phyloP scores from a whole-genome alignment of 768 basidiomycete genomes.

The Hortiboletus flavorubellus region DNA sequence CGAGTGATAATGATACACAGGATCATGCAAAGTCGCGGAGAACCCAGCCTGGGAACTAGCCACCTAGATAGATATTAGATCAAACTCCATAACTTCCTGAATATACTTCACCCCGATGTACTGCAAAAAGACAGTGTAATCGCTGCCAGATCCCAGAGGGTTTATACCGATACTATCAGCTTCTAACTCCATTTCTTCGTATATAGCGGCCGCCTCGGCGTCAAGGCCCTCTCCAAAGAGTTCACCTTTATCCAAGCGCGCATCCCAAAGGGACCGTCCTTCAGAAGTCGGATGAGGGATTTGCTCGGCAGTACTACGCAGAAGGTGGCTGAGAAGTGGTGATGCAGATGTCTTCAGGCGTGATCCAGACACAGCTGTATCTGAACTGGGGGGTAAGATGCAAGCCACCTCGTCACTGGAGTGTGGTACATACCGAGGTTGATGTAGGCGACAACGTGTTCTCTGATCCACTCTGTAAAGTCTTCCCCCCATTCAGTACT shows the following conservation, averaged over 20 bases:
- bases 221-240: conserved; percentile 36
- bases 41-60: conserved; percentile 35
- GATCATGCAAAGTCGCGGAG: conserved; percentile 42
- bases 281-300: conserved; percentile 69
- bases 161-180: conserved; percentile 40
- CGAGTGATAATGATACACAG: conserved; percentile 73
- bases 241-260: conserved; percentile 49
- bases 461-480: conserved; percentile 74
- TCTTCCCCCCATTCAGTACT: conserved; percentile 96
- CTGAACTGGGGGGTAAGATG: conserved; percentile 37
- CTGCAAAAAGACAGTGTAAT: conserved; percentile 92
- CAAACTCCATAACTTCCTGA: neutral
- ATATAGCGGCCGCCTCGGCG: conserved; percentile 25
- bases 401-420: conserved; percentile 27
- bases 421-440: conserved; percentile 55
- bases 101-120: conserved; percentile 53
- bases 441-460: conserved; percentile 83
- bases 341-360: conserved; percentile 55
- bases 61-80: conserved; percentile 22
- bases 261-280: conserved; percentile 76
- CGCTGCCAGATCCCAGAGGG: conserved; percentile 83
- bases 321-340: conserved; percentile 78
- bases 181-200: conserved; percentile 24
- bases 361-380: conserved; percentile 54
- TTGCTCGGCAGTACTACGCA: conserved; percentile 63